A percentile compares a stretch with the other conserved stretches of the same genome.
Conservation (phyloP, 179 eudicot genomes). For the Silene noctiflora region DNA sequence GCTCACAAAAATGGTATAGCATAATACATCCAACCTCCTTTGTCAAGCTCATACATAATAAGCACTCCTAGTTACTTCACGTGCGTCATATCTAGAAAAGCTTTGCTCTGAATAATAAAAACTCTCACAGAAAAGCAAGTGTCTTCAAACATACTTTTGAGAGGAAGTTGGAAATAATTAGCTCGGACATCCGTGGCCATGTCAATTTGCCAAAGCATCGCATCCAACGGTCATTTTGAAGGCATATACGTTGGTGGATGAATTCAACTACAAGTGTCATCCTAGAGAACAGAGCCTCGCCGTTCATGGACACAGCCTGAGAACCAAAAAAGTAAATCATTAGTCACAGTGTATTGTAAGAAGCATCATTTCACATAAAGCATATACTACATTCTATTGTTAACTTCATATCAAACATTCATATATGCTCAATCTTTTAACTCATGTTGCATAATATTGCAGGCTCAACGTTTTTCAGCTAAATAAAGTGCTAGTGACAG, state of each 20-base stretch:
- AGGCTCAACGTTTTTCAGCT: not conserved
- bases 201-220: conserved; percentile 82
- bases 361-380: conserved; percentile 1
- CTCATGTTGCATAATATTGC: not conserved
- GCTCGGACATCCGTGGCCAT: conserved; percentile 97
- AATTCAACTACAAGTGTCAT: conserved; percentile 56
- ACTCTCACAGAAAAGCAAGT: not conserved
- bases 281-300: conserved; percentile 55
- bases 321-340: conserved; percentile 11
- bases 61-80: conserved; percentile 2
- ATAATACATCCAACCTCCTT: conserved; percentile 2
- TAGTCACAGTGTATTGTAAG: not conserved
- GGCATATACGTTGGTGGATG: conserved; percentile 56
- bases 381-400: not conserved
- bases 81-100: not conserved
- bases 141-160: conserved; percentile 55
- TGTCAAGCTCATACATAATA: conserved; percentile 6
- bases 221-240: conserved; percentile 67
- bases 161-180: conserved; percentile 77
- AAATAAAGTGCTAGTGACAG: not conserved
- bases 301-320: conserved; percentile 48
- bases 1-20: not conserved
- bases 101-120: not conserved
- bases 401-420: not conserved
- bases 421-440: not conserved